Conservation (phyloP, 805 yeast species). For the Saturnispora galanensis region DNA sequence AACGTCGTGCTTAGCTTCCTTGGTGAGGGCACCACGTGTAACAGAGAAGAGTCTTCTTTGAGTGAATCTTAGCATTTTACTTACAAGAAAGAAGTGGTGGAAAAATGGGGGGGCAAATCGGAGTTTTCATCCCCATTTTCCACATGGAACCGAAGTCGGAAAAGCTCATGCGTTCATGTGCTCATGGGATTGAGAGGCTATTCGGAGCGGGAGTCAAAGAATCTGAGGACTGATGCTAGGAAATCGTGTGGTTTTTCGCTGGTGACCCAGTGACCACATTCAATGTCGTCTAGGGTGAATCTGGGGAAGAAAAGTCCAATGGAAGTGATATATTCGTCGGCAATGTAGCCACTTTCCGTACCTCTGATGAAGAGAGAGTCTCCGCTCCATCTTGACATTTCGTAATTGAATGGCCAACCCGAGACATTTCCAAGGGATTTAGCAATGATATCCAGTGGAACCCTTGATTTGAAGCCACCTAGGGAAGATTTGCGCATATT, state of each 20-base stretch:
- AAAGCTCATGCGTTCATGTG: conserved; percentile 1
- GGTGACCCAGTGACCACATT: conserved; percentile 90
- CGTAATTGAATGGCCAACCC: conserved; percentile 64
- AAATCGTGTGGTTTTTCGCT: conserved; percentile 80
- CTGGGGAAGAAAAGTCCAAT: conserved; percentile 73
- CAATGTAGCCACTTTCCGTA: conserved; percentile 59
- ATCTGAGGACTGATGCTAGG: conserved; percentile 49
- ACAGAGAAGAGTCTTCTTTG: conserved; percentile 26
- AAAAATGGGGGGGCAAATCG: neutral
- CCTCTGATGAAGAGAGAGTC: conserved; percentile 81
- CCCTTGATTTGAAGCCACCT: conserved; percentile 34
- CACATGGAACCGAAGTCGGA: conserved; percentile 2
- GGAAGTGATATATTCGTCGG: conserved; percentile 68
- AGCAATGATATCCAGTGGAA: conserved; percentile 66
- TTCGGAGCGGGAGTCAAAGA: conserved; percentile 17
- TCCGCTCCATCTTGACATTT: conserved; percentile 46
- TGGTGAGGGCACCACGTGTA: conserved; percentile 17
- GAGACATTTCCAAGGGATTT: conserved; percentile 58
- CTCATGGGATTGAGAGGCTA: neutral
- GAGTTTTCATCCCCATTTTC: conserved; percentile 2
- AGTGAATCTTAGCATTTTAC: conserved; percentile 25
- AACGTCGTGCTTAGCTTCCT: conserved; percentile 54
- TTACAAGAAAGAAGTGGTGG: neutral
- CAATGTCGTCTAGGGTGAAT: conserved; percentile 63
- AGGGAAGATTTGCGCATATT: conserved; percentile 41